Evolutionary conservation across 805 yeast genomes (phyloP), one percentile per base, ranked within the genome.

Genomic region (Yueomyces sinensis): DNA sequence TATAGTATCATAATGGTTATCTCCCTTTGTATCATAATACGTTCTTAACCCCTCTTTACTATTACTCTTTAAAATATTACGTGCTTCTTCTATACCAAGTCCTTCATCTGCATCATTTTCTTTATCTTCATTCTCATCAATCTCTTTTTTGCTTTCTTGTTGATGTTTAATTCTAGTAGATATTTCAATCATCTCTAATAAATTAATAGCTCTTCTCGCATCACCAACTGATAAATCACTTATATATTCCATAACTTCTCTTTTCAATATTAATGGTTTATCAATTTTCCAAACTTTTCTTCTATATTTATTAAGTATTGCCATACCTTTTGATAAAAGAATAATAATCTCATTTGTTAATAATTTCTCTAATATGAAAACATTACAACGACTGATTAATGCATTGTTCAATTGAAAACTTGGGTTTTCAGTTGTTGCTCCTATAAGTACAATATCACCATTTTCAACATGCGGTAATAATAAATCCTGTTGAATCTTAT

Each of bases 371-470:
- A 91, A 61, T 5, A 76, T 76, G 50, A 86, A 81, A 0, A 84
- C 74, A 38, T 86, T 77, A 49, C 95, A 82, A 37, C 99, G 61
- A 5, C 95, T 82, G 19, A 84, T 53, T 24, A 91, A 61, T 0
- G 97, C 96, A 36, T 79, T 72, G 40, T 86, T 76, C 29, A 91
- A 58, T 46, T 83, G 78, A 46, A 80, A 78, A 32, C 81, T 74
- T 4, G 96, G 95, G 51, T 91, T 91, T 52, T 91, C 98, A 0
- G 97, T 87, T 0, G 98, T 91, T n/a, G 97, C 96, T 4, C 98
- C 98, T 34, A 89, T 74, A 30, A 91, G 65, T 1, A 76, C 73
- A 30, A 87, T 73, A 35, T 74, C 74, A 3, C 97, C 97, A 20
- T 71, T 62, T 52, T 91, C 99, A 1, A 89, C 78, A 41, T 73